Evolutionary conservation across 371 early-diverging fungal genomes (phyloP), one percentile per base, ranked within the genome.

Genomic region (Lichtheimia corymbifera): DNA sequence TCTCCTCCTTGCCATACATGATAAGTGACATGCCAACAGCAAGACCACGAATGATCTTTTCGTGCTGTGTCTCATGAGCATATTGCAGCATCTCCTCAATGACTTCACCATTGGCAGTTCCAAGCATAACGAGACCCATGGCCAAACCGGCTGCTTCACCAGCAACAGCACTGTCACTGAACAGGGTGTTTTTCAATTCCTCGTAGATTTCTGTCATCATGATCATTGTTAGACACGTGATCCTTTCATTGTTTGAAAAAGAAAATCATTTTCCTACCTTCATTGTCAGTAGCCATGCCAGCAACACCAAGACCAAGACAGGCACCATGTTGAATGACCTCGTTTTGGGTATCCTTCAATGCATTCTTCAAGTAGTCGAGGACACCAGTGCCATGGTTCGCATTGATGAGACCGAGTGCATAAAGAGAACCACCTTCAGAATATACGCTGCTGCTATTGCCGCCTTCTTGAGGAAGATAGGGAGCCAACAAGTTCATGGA

Each of bases 391-490:
- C 88, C 91, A 64, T 94, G 96, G 73, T 96, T 93, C 54, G 97
- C 95, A 73, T 97, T 93, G 71, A 99, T 99, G 52, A 99, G 82
- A 9, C 99, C 99, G 15, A 99, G 84, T 3, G 99, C 99, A 75
- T 95, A 97, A 45, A 99, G 83, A 5, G 99, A 94, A 20, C 99
- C 99, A 58, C 99, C 99, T 76, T 99, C 99, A 7, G 93, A 92
- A 74, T 96, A 98, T 13, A 93, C 85, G 54, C 91, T 90, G 35
- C 85, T 87, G 6, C 72, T 66, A 53, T 83, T 86, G 7, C 88
- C 90, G 35, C 94, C 94, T 47, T 94, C 94, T 70, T 92, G 90
- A 4, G 99, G 97, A 35, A 99, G 87, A 70, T 99, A 98, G 28
- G 98, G 99, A 15, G 88, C 83, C 58, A 98, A 74, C 22, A 98